Evolutionary conservation across 2,329 filamentous ascomycete genomes (phyloP).

Genomic region (Aspergillus glaucus): DNA sequence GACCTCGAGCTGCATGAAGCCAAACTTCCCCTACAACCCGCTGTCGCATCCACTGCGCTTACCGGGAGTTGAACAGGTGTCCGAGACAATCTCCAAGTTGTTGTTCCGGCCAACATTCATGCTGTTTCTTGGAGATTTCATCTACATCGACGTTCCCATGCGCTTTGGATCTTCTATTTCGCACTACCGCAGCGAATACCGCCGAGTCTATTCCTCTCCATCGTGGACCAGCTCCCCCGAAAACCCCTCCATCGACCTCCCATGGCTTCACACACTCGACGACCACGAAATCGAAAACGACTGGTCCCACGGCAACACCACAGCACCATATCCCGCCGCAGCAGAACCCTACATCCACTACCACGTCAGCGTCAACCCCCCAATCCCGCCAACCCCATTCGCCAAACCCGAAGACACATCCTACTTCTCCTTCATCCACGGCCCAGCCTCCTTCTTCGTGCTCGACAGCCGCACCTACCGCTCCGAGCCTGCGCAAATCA

Average conservation of each 20-base stretch:
- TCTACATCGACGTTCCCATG: conserved; percentile 67
- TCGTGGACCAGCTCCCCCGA: conserved; percentile 70
- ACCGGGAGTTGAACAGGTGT: conserved; percentile 70
- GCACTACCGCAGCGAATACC: conserved; percentile 84
- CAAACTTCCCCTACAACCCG: conserved; percentile 81
- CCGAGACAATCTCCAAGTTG: conserved; percentile 63
- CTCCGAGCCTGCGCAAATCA: conserved; percentile 43
- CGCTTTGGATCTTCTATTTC: conserved; percentile 65
- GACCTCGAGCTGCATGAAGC: conserved; percentile 87
- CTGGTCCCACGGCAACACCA: conserved; percentile 71
- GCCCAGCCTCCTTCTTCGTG: conserved; percentile 90
- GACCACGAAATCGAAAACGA: conserved; percentile 97
- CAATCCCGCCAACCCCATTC: conserved; percentile 46
- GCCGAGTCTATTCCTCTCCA: conserved; percentile 90
- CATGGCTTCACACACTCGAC: conserved; percentile 95
- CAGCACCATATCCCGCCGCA: conserved; percentile 71
- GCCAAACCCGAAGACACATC: conserved; percentile 57
- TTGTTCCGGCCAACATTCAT: conserved; percentile 48
- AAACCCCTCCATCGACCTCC: conserved; percentile 58
- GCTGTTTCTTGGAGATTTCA: conserved; percentile 51
- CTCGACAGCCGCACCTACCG: conserved; percentile 86
- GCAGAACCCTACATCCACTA: conserved; percentile 83
- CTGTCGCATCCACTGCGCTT: conserved; percentile 77
- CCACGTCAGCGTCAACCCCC: conserved; percentile 78
- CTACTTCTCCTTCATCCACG: conserved; percentile 84